Evolutionary conservation across 805 yeast species (phyloP), one percentile per base, ranked within the genome.

Genomic region (Komagataella ulmi): DNA sequence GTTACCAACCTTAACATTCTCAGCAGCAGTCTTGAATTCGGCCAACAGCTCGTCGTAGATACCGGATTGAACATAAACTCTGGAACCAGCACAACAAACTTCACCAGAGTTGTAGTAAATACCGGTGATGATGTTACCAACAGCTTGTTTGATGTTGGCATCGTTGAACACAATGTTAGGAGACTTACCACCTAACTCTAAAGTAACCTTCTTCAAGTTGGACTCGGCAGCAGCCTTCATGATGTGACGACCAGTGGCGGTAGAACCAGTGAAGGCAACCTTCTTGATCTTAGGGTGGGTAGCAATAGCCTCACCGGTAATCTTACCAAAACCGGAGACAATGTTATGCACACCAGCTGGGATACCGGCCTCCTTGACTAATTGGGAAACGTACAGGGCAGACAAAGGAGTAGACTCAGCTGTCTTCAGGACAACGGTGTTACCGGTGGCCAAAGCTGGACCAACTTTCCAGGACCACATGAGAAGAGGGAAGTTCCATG

Each of bases 391-490:
- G 66, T 73, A 86, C 59, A 89, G 76, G 54, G 93, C 95, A 54
- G 95, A 84, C 57, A 90, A 75, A 53, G 97, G 97, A 52, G 97
- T 90, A 55, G 88, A 78, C 73, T 88, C 96, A 52, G 97, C 95
- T 46, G 95, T 78, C 74, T 90, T 90, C 70, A 90, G 72, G 48
- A 90, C 93, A 58, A 86, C 76, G 52, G 89, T 79, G 77, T 88
- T 88, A 71, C 96, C 96, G 51, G 95, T 79, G 53, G 95, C 95
- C 57, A 89, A 68, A 53, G 95, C 95, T 48, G 97, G 97, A 54
- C 90, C 96, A 55, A 90, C 73, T 70, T 90, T 90, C 97, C 97
- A 90, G 24, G 95, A 74, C 74, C 88, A 85, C 93, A 90, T 89
- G 66, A 88, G 76, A 59, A 90, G 70, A 56, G 97, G 97, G 80